These are phyloP conservation scores for Penicillium olsonii DNA, from an alignment of 2,329 filamentous ascomycete species.

Conservation along the genomic window DNA sequence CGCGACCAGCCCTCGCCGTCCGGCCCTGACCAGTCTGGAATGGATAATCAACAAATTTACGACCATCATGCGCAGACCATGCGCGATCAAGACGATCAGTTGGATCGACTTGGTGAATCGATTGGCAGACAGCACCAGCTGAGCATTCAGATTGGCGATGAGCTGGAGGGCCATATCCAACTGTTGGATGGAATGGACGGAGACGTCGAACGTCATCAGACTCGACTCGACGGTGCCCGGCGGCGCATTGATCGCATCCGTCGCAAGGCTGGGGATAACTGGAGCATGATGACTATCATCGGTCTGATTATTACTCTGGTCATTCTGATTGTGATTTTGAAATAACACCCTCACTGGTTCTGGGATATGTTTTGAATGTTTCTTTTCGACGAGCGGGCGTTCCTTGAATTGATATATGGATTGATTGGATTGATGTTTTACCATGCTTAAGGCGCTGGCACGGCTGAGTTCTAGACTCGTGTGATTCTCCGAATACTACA, in stretches of 20 bases:
- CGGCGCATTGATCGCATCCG: slow-evolving; percentile 71
- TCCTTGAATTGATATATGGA: slow-evolving; percentile 4
- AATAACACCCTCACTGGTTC: slow-evolving; percentile 49
- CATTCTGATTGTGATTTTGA: slow-evolving; percentile 78
- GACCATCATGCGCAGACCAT: slow-evolving; percentile 78
- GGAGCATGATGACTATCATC: slow-evolving; percentile 81
- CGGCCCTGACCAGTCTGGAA: slow-evolving; percentile 51
- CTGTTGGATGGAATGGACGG: slow-evolving; percentile 88
- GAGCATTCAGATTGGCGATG: slow-evolving; percentile 93
- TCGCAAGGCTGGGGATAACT: slow-evolving; percentile 76
- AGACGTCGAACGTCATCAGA: slow-evolving; percentile 77
- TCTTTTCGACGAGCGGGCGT: slow-evolving; percentile 24
- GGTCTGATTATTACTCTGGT: slow-evolving; percentile 79
- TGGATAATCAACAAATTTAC: slow-evolving; percentile 85
- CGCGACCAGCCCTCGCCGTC: slow-evolving; percentile 59
- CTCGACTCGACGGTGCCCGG: slow-evolving; percentile 72
- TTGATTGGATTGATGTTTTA: slow-evolving; percentile 3
- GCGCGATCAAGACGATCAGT: slow-evolving; percentile 86
- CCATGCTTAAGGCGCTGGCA: slow-evolving; percentile 1
- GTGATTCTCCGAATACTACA: background rate
- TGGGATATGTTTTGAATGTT: slow-evolving; percentile 3
- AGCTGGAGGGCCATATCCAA: slow-evolving; percentile 85
- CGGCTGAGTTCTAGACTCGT: background rate
- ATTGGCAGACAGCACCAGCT: slow-evolving; percentile 89
- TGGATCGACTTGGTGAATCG: slow-evolving; percentile 82